Evolutionary conservation across 495 filamentous ascomycete genomes (phyloP).

Genomic region (Xylaria intraflava): DNA sequence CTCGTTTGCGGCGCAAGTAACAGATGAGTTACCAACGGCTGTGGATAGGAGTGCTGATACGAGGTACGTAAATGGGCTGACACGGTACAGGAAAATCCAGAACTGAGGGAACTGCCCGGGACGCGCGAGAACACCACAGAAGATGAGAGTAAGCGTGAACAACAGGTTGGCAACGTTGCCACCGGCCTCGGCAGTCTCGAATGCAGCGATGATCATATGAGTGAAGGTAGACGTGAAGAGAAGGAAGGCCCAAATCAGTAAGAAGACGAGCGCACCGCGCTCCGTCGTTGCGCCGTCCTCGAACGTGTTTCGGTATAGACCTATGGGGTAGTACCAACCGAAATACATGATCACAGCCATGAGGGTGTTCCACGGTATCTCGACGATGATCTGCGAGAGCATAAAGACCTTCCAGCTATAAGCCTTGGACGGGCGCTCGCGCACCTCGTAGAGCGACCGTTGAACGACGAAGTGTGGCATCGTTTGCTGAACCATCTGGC

Average conservation of each 20-base stretch:
- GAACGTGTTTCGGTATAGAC: conserved; percentile 62
- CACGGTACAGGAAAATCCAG: conserved; percentile 83
- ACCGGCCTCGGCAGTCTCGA: conserved; percentile 59
- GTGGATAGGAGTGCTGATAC: conserved; percentile 58
- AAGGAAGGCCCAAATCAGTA: conserved; percentile 58
- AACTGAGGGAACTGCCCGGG: conserved; percentile 59
- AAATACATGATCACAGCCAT: conserved; percentile 64
- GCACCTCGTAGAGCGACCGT: conserved; percentile 73
- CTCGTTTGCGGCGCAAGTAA: conserved; percentile 58
- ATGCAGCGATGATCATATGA: conserved; percentile 60
- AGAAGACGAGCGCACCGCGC: conserved; percentile 61
- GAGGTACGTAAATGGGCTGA: conserved; percentile 69
- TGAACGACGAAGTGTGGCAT: conserved; percentile 80
- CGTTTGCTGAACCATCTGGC: conserved; percentile 70
- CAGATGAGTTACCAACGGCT: conserved; percentile 51
- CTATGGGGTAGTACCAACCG: conserved; percentile 77
- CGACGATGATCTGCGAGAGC: conserved; percentile 67
- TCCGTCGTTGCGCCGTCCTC: conserved; percentile 48
- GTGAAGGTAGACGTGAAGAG: conserved; percentile 66
- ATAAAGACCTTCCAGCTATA: conserved; percentile 83
- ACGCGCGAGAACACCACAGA: conserved; percentile 66
- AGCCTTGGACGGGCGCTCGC: conserved; percentile 76
- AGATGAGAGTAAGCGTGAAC: conserved; percentile 62
- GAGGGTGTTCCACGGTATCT: conserved; percentile 68
- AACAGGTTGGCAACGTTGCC: conserved; percentile 60